These are phyloP conservation scores for Penicillium sp. DNA, from an alignment of 2,329 filamentous ascomycete genomes.

Conservation along the genomic window DNA sequence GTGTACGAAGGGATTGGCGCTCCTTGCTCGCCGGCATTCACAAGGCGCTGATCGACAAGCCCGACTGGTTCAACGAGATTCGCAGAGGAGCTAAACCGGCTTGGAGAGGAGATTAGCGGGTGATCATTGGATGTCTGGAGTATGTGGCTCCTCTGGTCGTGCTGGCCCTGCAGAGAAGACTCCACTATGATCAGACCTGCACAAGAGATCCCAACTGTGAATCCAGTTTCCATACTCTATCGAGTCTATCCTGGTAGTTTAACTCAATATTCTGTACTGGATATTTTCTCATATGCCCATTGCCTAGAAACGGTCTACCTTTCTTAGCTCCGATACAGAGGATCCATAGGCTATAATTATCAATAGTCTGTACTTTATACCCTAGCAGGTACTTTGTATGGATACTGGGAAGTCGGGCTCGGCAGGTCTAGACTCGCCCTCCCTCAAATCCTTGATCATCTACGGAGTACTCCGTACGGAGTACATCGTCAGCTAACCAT, in stretches of 20 bases:
- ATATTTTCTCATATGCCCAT: background rate
- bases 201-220: background rate
- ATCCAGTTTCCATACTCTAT: no score
- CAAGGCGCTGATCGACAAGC: conserved; percentile 3
- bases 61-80: background rate
- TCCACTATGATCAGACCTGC: background rate
- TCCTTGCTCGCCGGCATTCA: conserved; percentile 13
- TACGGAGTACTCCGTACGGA: no score
- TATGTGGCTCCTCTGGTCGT: background rate
- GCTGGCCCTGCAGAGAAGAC: background rate
- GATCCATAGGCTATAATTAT: background rate
- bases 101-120: background rate
- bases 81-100: background rate
- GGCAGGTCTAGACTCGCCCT: background rate
- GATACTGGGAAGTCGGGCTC: background rate
- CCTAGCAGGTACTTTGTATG: background rate
- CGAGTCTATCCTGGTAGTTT: no score
- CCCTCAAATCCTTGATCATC: no score
- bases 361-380: background rate
- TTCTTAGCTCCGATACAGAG: background rate
- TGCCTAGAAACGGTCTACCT: background rate
- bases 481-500: no score
- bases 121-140: background rate
- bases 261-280: background rate
- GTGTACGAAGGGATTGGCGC: conserved; percentile 13